A percentile compares a stretch with the other conserved stretches of the same genome.
Evolutionary conservation across 2,329 filamentous ascomycete genomes (phyloP).

Genomic region (Talaromyces islandicus): DNA sequence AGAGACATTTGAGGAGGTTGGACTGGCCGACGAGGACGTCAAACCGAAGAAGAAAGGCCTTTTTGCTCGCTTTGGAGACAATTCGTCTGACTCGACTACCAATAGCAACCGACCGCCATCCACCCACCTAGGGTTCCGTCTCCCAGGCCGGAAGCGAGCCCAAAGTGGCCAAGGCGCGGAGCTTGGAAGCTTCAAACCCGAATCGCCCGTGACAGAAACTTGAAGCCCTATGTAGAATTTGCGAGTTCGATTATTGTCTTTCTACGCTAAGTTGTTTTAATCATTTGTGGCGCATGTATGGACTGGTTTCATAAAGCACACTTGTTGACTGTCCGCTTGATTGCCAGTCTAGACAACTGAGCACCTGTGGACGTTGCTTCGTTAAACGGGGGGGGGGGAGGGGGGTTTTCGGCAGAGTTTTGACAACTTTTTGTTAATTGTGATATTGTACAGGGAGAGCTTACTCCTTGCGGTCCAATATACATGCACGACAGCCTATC

Average conservation of each 20-base stretch:
- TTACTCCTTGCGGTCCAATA: background rate
- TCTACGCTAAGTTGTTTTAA: background rate
- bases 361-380: background rate
- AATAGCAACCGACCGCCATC: slow-evolving; percentile 38
- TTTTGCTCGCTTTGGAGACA: slow-evolving; percentile 66
- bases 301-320: background rate
- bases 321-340: background rate
- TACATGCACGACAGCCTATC: background rate
- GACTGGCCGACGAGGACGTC: slow-evolving; percentile 66
- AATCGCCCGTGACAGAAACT: slow-evolving; percentile 13
- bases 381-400: too few relatives aligned
- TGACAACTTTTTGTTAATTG: background rate
- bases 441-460: background rate
- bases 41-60: slow-evolving; percentile 75
- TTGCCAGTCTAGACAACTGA: background rate
- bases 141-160: slow-evolving; percentile 65
- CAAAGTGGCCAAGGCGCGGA: slow-evolving; percentile 67
- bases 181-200: slow-evolving; percentile 56
- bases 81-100: slow-evolving; percentile 28
- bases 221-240: slow-evolving; percentile 5
- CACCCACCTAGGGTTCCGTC: slow-evolving; percentile 55
- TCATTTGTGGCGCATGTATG: background rate
- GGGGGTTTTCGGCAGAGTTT: background rate
- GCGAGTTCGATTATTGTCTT: background rate
- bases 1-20: slow-evolving; percentile 85